Percentiles rank a stretch among this genome's conserved stretches.
Conservation (phyloP, 768 basidiomycete species). For the Asterophora parasitica region DNA sequence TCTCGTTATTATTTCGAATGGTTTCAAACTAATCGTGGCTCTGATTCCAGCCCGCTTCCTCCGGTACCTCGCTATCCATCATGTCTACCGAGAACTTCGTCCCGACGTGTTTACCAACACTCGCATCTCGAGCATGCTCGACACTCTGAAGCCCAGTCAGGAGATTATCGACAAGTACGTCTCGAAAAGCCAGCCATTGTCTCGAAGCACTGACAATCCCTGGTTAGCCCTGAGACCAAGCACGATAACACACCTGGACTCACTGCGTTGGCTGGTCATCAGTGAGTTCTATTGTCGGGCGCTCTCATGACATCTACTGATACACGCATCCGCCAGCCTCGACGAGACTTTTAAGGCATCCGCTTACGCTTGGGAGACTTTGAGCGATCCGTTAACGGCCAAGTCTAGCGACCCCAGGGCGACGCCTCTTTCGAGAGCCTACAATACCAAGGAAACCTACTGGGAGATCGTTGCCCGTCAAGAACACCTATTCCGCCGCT, state of each 20-base stretch:
- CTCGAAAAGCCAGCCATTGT: no score
- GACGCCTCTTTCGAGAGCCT: conserved; percentile 23
- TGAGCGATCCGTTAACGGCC: conserved; percentile 25
- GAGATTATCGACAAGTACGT: background rate
- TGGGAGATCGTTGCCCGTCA: conserved; percentile 24
- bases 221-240: background rate
- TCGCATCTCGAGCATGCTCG: conserved; percentile 25
- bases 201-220: background rate
- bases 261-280: background rate
- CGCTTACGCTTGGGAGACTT: conserved; percentile 26
- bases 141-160: conserved; percentile 19
- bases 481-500: conserved; percentile 19
- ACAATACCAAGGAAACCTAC: conserved; percentile 17
- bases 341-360: conserved; percentile 28
- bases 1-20: no score
- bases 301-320: no score
- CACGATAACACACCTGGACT: background rate
- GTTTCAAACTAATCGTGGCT: no score
- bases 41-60: background rate
- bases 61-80: conserved; percentile 16
- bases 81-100: conserved; percentile 19
- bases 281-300: no score
- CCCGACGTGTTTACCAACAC: conserved; percentile 30
- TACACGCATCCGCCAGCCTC: conserved; percentile 14
- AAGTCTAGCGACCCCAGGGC: conserved; percentile 20